phyloP scores from a whole-genome alignment of 805 yeast species.

The Metschnikowia koreensis region DNA sequence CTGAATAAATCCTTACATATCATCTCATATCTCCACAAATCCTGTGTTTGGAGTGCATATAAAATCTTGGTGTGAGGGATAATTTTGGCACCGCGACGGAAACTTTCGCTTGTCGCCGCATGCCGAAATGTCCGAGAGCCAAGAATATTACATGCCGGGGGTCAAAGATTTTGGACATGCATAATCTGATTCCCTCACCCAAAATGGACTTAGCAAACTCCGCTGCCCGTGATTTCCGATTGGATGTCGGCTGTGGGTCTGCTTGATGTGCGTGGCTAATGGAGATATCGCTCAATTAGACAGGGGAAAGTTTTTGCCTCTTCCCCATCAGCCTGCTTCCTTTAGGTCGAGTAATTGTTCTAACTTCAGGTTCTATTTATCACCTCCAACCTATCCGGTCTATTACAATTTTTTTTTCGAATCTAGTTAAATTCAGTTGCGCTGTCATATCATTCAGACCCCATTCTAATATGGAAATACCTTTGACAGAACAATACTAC shows the following conservation, averaged over 20 bases:
- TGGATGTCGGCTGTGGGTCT: neutral
- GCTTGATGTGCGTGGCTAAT: neutral
- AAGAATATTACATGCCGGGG: neutral
- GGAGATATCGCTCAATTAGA: constrained; percentile 1
- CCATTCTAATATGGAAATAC: constrained; percentile 23
- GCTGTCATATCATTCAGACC: neutral
- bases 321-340: neutral
- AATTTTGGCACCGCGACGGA: neutral
- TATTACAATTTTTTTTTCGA: too few relatives aligned
- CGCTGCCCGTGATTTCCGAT: neutral
- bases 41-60: too few relatives aligned
- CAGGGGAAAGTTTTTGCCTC: neutral
- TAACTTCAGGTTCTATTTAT: neutral
- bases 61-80: too few relatives aligned
- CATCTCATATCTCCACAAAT: too few relatives aligned
- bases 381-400: too few relatives aligned
- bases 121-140: constrained; percentile 6
- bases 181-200: neutral
- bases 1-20: too few relatives aligned
- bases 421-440: too few relatives aligned
- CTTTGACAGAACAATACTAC: constrained; percentile 36
- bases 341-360: neutral
- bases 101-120: neutral
- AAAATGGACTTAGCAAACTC: neutral
- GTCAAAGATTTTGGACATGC: neutral